Evolutionary conservation across 2,329 filamentous ascomycete genomes (phyloP), one percentile per base, ranked within the genome.

Genomic region (Plenodomus lindquistii): DNA sequence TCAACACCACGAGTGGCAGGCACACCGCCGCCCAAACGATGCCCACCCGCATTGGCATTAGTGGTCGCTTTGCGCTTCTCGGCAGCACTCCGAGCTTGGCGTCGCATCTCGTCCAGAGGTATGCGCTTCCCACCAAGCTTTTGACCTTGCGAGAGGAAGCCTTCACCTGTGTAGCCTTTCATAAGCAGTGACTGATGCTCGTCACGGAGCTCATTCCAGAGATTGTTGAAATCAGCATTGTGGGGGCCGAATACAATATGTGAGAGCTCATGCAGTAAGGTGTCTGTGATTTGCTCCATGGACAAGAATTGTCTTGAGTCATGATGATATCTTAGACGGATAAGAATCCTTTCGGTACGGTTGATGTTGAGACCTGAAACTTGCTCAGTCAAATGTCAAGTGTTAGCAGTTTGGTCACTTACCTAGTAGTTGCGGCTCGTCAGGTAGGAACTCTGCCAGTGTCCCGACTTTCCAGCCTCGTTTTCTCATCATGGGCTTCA

Each of bases 401-500:
- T 21, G 29, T 21, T 13, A 21, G 27, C 5, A 19, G 35, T 42
- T 13, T 38, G 24, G 15, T 16, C 22, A 60, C 72, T 37, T 72
- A 80, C 89, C 92, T 35, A 96, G 75, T 1, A 96, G 77, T 57
- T 88, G 88, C 24, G 77, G 73, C 60, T 94, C 81, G 11, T 84
- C 78, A 1, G 93, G 93, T 51, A 89, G 88, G 73, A 97, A 96
- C 70, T 97, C 93, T 40, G 86, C 85, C 15, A 97, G 80, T 40
- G 88, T 83, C 21, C 82, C 80, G 27, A 97, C 89, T 54, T 79
- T 86, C 89, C 91, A 97, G 46, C 81, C 81, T 37, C 89, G 84
- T 40, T 90, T 90, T 56, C 91, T 82, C 92, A 97, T 97, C 54
- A 97, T 89, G 16, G 93, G 93, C 71, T 96, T 97, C 53, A 97